Conservation (phyloP, 1,284 basidiomycete genomes). For the Irpex sp. region DNA sequence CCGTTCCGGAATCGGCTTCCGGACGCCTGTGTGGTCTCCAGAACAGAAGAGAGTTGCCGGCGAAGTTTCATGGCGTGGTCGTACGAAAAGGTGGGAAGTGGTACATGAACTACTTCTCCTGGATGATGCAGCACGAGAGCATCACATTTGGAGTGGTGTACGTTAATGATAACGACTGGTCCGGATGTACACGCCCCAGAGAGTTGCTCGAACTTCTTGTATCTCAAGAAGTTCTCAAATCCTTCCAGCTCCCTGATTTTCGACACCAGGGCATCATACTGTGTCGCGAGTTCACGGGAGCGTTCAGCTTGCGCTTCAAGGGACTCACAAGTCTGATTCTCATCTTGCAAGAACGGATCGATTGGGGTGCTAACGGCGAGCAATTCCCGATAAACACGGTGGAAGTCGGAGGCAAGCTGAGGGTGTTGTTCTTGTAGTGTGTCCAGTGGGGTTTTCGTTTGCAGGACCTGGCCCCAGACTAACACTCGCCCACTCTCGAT, state of each 20-base stretch:
- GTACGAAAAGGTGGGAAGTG: not conserved
- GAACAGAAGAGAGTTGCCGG: not conserved
- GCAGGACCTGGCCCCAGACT: not conserved
- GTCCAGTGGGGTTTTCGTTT: not conserved
- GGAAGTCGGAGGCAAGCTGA: not conserved
- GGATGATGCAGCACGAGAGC: not conserved
- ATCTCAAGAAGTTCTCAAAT: not conserved
- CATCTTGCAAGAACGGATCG: not conserved
- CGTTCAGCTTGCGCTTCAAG: not conserved
- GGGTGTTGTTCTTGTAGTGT: not conserved
- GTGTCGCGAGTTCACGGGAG: not conserved
- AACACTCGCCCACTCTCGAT: not conserved
- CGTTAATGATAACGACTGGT: not conserved
- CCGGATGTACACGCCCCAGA: not conserved
- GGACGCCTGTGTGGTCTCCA: not conserved
- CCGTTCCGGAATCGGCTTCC: not conserved
- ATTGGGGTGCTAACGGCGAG: not conserved
- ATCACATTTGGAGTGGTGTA: not conserved
- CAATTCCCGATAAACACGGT: not conserved
- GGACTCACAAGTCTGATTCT: not conserved
- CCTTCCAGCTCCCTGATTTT: not conserved
- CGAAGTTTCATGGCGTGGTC: not conserved
- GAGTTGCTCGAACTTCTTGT: not conserved
- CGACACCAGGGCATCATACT: not conserved
- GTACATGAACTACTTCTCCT: not conserved